Evolutionary conservation across 345 rosid species (phyloP).

Genomic region (Eucalyptus grandis): DNA sequence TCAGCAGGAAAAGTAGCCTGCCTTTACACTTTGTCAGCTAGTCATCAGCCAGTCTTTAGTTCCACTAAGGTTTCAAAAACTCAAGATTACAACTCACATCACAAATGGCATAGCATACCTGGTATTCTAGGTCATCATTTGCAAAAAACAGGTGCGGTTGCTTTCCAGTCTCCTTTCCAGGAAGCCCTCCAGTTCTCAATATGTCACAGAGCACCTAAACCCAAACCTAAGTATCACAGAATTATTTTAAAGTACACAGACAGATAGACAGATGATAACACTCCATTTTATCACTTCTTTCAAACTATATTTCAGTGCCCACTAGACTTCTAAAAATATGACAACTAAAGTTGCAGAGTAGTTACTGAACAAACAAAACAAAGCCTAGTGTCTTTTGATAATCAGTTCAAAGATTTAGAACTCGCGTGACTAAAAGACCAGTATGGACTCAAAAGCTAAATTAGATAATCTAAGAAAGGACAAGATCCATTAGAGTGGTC

Average conservation of each 20-base stretch:
- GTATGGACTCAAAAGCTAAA: background rate
- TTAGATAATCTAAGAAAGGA: background rate
- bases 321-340: background rate
- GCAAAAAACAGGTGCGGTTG: conserved; percentile 60
- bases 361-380: background rate
- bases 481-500: background rate
- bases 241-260: background rate
- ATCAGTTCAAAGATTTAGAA: background rate
- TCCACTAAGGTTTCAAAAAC: background rate
- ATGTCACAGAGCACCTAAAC: conserved; percentile 81
- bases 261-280: background rate
- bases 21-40: conserved; percentile 23
- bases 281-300: background rate
- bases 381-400: background rate
- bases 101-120: conserved; percentile 26
- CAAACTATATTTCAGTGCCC: background rate
- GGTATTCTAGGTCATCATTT: conserved; percentile 75
- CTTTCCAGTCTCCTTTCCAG: conserved; percentile 44
- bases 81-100: background rate
- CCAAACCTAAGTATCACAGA: background rate
- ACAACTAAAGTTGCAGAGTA: background rate
- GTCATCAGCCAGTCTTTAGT: background rate
- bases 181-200: conserved; percentile 83
- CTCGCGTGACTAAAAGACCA: background rate
- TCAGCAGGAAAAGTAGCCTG: conserved; percentile 80